A percentile compares a stretch with the other conserved stretches of the same genome.
Evolutionary conservation across 2,329 filamentous ascomycete species (phyloP).

Genomic region (Pseudovirgaria hyperparasitica): DNA sequence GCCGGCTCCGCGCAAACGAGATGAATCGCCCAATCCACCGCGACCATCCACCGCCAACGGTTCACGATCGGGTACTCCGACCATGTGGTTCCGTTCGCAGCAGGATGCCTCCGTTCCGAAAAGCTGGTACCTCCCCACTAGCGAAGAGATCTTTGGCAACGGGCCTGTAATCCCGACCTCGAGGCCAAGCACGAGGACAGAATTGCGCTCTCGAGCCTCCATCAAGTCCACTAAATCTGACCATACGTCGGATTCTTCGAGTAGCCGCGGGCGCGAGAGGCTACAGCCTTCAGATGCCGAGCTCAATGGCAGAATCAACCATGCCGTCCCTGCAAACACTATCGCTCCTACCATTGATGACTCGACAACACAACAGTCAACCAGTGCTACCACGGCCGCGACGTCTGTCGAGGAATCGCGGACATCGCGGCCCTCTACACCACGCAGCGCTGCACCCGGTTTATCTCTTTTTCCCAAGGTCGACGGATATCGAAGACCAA

Average conservation of each 20-base stretch:
- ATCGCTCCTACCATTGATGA: too few relatives aligned
- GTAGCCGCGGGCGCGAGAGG: constrained; percentile 8
- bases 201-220: constrained; percentile 9
- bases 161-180: constrained; percentile 20
- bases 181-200: constrained; percentile 9
- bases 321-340: constrained; percentile 20
- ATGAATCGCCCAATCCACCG: too few relatives aligned
- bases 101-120: constrained; percentile 21
- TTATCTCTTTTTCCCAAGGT: too few relatives aligned
- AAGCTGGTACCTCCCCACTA: constrained; percentile 17
- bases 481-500: too few relatives aligned
- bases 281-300: constrained; percentile 24
- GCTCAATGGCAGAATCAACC: constrained; percentile 21
- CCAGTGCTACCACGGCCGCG: too few relatives aligned
- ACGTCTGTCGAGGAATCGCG: too few relatives aligned
- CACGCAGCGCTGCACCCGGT: too few relatives aligned
- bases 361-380: too few relatives aligned
- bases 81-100: constrained; percentile 19
- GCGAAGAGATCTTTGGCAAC: constrained; percentile 17
- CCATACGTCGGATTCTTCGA: constrained; percentile 12
- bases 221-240: constrained; percentile 7
- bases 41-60: constrained; percentile 23
- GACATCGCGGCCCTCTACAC: too few relatives aligned
- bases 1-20: too few relatives aligned
- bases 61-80: constrained; percentile 14